Conservation (phyloP, 345 rosid species). For the Psidium guajava region DNA sequence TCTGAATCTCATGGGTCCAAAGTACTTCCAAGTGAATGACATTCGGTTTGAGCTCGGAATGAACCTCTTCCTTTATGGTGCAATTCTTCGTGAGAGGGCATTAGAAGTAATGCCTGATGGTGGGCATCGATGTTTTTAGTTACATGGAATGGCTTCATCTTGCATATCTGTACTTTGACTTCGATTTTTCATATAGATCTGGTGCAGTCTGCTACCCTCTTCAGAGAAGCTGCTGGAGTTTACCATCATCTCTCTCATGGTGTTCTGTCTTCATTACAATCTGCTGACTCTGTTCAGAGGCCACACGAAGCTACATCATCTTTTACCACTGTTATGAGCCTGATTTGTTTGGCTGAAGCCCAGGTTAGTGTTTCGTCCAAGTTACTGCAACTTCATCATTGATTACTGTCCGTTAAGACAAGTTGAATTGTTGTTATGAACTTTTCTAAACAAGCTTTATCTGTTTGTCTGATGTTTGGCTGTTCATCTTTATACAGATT, state of each 20-base stretch:
- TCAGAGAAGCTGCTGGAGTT: slow-evolving; percentile 77
- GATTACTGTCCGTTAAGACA: not conserved
- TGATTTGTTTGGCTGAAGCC: slow-evolving; percentile 78
- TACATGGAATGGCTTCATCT: not conserved
- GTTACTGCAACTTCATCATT: not conserved
- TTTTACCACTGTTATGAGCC: slow-evolving; percentile 39
- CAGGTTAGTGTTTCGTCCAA: slow-evolving; percentile 35
- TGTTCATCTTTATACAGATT: slow-evolving; percentile 22
- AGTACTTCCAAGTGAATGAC: slow-evolving; percentile 44
- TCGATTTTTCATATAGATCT: slow-evolving; percentile 20
- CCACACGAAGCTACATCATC: slow-evolving; percentile 51
- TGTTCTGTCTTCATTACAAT: slow-evolving; percentile 38
- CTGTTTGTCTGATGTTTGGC: not conserved
- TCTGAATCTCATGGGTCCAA: slow-evolving; percentile 44
- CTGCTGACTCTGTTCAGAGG: slow-evolving; percentile 26
- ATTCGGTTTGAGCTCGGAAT: slow-evolving; percentile 57
- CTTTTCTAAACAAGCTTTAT: not conserved
- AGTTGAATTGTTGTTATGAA: not conserved
- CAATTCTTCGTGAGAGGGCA: slow-evolving; percentile 62
- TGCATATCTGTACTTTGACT: not conserved
- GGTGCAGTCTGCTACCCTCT: slow-evolving; percentile 42
- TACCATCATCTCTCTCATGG: slow-evolving; percentile 49
- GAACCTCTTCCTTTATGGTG: slow-evolving; percentile 47
- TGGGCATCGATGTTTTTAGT: slow-evolving; percentile 7
- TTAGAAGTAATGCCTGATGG: slow-evolving; percentile 45